Percentiles rank a stretch among this genome's conserved stretches.
These are phyloP conservation scores for Agapanthus africanus DNA, from an alignment of 106 monocot species.

Conservation along the genomic window DNA sequence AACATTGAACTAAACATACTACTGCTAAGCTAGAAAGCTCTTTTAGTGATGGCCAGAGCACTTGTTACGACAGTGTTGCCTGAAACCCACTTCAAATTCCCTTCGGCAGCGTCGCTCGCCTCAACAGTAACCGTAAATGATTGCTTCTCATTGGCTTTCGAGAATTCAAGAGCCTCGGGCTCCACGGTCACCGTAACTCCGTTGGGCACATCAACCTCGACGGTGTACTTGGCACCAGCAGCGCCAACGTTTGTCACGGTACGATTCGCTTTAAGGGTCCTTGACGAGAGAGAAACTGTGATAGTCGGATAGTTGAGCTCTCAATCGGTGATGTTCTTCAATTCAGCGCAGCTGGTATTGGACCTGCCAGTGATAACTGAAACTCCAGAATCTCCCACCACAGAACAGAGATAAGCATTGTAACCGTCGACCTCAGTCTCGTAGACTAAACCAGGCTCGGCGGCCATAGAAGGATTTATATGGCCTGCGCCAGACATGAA, in stretches of 20 bases:
- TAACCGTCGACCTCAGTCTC: slow-evolving; percentile 16
- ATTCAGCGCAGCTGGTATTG: slow-evolving; percentile 2
- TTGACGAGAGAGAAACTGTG: neutral
- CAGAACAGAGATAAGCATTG: slow-evolving; percentile 25
- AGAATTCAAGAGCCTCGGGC: slow-evolving; percentile 21
- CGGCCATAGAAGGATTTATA: slow-evolving; percentile 28
- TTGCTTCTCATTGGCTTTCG: slow-evolving; percentile 10
- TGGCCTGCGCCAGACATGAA: slow-evolving; percentile 29
- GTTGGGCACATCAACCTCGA: slow-evolving; percentile 13
- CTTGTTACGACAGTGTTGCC: slow-evolving; percentile 13
- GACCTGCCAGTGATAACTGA: neutral
- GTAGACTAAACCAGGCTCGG: slow-evolving; percentile 27
- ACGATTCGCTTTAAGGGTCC: slow-evolving; percentile 13
- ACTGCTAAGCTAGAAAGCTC: no score
- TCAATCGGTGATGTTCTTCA: neutral
- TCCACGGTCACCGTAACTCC: slow-evolving; percentile 15
- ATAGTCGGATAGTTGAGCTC: slow-evolving; percentile 46
- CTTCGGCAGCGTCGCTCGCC: neutral
- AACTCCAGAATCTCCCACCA: neutral
- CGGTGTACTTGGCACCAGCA: slow-evolving; percentile 9
- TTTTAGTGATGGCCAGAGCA: neutral
- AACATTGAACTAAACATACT: no score
- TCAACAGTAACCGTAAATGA: slow-evolving; percentile 13
- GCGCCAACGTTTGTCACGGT: slow-evolving; percentile 35
- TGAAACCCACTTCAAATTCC: slow-evolving; percentile 14